Evolutionary conservation across 116 monocot species (phyloP).

Genomic region (Cymodocea nodosa): DNA sequence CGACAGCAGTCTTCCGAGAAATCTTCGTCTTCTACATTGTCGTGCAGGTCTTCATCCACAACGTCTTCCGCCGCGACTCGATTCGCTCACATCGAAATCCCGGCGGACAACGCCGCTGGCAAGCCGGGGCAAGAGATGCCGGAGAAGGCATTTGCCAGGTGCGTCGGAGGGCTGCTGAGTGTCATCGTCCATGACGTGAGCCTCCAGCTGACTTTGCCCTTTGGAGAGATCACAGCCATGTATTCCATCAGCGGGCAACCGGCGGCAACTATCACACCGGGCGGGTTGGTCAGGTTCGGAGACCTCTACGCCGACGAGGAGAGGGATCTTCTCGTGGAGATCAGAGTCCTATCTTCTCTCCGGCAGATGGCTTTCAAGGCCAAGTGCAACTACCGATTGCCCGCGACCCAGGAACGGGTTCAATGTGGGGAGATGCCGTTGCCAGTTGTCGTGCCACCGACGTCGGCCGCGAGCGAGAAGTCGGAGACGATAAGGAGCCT

Average conservation of each 20-base stretch:
- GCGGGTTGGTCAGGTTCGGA: constrained; percentile 28
- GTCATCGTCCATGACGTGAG: constrained; percentile 56
- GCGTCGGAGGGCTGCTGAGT: constrained; percentile 58
- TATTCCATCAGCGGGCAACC: constrained; percentile 32
- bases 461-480: neutral
- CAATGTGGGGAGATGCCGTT: constrained; percentile 23
- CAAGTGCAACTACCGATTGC: constrained; percentile 48
- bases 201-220: constrained; percentile 37
- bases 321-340: constrained; percentile 65
- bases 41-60: constrained; percentile 1
- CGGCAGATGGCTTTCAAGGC: constrained; percentile 11
- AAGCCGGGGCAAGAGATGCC: neutral
- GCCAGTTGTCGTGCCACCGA: constrained; percentile 10
- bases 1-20: no score
- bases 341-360: constrained; percentile 25
- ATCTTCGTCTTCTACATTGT: no score
- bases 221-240: constrained; percentile 44
- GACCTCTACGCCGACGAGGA: constrained; percentile 77
- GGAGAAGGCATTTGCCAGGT: constrained; percentile 37
- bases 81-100: constrained; percentile 77
- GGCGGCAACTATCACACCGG: constrained; percentile 7
- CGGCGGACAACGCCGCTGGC: constrained; percentile 16
- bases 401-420: constrained; percentile 34
- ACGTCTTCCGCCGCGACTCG: constrained; percentile 15
- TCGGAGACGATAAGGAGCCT: constrained; percentile 36